Evolutionary conservation across 495 filamentous ascomycete genomes (phyloP), one percentile per base, ranked within the genome.

Genomic region (Tuber melanosporum): DNA sequence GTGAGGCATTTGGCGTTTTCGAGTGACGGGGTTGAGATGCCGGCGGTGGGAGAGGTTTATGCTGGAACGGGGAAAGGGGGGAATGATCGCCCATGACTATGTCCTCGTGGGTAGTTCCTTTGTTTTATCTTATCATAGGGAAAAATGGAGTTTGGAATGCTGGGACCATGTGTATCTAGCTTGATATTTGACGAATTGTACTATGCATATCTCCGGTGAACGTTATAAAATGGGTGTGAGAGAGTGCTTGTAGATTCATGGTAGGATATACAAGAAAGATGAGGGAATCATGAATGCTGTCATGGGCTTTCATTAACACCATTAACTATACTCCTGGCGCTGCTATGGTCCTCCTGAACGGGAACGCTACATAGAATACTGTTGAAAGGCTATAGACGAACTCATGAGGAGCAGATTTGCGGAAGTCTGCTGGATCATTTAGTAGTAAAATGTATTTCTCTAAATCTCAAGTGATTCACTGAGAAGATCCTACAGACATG

Each of bases 1-100:
- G 49, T 52, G 8, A n/a, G 72, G n/a, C 72, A 73, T 73, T 73
- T 46, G 19, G 10, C 72, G 0, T 57, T 73, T 22, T 52, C 49
- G 49, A 73, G 72, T 39, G 19, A 5, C 20, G 26, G 42, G 22
- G 46, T 73, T 41, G 17, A 1, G 22, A 20, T 9, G 26, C 72
- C 72, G 0, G 26, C 41, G 5, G 6, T 20, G 10, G 46, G 72
- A 43, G 20, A 73, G 7, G 15, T 52, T n/a, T 73, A 73, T 73
- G 44, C 72, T 12, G 72, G 72, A 1, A n/a, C 8, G 9, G 49
- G 49, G 49, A n/a, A 2, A 10, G 49, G 8, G 22, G 22, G 22
- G 22, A 52, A 8, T 52, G 7, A n/a, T 12, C 0, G 0, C 10
- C 9, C 3, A n/a, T 52, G 19, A 52, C 42, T 43, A 47, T 46